Evolutionary conservation across 2,329 filamentous ascomycete species (phyloP), one percentile per base, ranked within the genome.

Genomic region (Rugonectria rugulosa): DNA sequence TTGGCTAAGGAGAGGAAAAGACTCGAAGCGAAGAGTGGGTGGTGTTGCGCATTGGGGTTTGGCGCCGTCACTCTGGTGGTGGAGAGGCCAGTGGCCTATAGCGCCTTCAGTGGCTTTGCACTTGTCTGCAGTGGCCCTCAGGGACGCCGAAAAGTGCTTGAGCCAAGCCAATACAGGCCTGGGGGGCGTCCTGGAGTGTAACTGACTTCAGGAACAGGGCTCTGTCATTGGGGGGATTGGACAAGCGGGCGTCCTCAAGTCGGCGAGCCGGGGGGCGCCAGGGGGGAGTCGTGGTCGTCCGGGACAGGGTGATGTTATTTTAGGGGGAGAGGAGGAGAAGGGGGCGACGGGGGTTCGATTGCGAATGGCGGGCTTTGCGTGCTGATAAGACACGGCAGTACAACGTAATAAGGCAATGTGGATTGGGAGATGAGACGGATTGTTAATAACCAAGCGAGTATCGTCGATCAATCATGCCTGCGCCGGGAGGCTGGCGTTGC

Each of bases 21-120:
- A 61, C 38, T 60, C 60, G 59, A 61, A 57, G 55, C 56, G 59
- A 54, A 57, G 36, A 42, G 56, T 57, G 53, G 52, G 54, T 54
- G 52, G 60, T 56, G 65, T 64, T 66, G 59, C 64, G 63, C 59
- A 67, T 64, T 50, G 61, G 63, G 64, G 63, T 38, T 59, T 67
- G 61, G 64, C 64, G 64, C 59, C 53, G 60, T 44, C 40, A 44
- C 48, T 51, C 31, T 41, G 44, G 41, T 48, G 45, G 62, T 60
- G 64, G 64, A n/a, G n/a, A 54, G 54, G 59, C 58, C 54, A 60
- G 56, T 63, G 52, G 44, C 57, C 62, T 53, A 62, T 65, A 63
- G 63, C 62, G 63, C 53, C 60, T 40, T 31, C 53, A 51, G 47
- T 41, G 40, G 40, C 40, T 45, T 26, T 56, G 23, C 40, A 27